These are phyloP conservation scores for Neurospora sp. DNA, from an alignment of 495 filamentous ascomycete genomes.

Conservation along the genomic window DNA sequence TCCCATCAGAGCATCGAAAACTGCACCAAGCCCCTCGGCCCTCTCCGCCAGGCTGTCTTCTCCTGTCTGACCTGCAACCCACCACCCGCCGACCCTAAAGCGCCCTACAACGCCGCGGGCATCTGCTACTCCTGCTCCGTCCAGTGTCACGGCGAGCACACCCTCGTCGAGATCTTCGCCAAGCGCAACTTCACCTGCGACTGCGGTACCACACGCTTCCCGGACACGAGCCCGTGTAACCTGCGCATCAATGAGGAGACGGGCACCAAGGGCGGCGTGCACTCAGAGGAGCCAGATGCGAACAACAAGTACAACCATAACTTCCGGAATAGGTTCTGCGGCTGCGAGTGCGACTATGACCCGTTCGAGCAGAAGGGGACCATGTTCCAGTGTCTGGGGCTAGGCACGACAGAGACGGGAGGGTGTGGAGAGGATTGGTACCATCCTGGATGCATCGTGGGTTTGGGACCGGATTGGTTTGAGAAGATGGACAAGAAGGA, in stretches of 20 bases:
- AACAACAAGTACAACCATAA: slow-evolving; percentile 93
- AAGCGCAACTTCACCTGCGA: slow-evolving; percentile 96
- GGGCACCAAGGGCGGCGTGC: slow-evolving; percentile 62
- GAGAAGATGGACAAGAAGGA: slow-evolving; percentile 38
- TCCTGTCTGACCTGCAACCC: slow-evolving; percentile 91
- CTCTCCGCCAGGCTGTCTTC: slow-evolving; percentile 78
- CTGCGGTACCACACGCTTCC: slow-evolving; percentile 80
- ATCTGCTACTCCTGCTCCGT: slow-evolving; percentile 97
- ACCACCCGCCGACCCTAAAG: slow-evolving; percentile 48
- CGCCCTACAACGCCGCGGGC: slow-evolving; percentile 63
- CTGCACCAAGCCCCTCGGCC: slow-evolving; percentile 79
- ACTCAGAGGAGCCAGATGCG: slow-evolving; percentile 58
- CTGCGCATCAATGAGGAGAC: slow-evolving; percentile 67
- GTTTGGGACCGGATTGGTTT: slow-evolving; percentile 52
- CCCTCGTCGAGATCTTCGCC: slow-evolving; percentile 88
- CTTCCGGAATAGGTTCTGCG: slow-evolving; percentile 86
- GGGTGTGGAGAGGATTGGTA: slow-evolving; percentile 99
- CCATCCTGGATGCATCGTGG: slow-evolving; percentile 90
- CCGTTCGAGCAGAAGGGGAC: slow-evolving; percentile 81
- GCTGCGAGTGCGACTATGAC: slow-evolving; percentile 78
- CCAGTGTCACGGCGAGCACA: slow-evolving; percentile 91
- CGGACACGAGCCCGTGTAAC: slow-evolving; percentile 57
- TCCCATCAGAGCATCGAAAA: slow-evolving; percentile 69
- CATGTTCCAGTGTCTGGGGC: slow-evolving; percentile 97
- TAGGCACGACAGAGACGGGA: slow-evolving; percentile 67